Percentiles rank a stretch among this genome's conserved stretches.
phyloP scores from a whole-genome alignment of 139 green algal genomes.

The Chlorella sp. region DNA sequence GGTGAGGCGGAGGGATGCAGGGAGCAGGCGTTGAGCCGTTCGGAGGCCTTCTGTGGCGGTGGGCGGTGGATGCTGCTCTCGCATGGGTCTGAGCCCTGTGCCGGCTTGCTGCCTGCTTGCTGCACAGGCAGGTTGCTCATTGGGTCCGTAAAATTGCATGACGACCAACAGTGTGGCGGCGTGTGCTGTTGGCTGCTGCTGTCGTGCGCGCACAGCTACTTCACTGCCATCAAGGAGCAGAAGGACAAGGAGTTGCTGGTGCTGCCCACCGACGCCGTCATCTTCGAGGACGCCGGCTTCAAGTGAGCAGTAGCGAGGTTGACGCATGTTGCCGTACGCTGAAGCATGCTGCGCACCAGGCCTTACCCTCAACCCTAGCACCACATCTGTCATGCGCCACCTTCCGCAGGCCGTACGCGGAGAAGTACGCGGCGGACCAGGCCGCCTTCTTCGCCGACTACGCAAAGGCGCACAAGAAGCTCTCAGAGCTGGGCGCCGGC shows the following conservation, averaged over 20 bases:
- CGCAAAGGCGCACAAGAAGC: slow-evolving; percentile 63
- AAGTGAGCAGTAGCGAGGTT: slow-evolving; percentile 46
- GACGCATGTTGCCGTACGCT: too few relatives aligned
- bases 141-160: too few relatives aligned
- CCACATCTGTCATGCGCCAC: too few relatives aligned
- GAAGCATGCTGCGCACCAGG: too few relatives aligned
- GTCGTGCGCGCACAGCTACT: slow-evolving; percentile 10
- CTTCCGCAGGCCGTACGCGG: slow-evolving; percentile 62
- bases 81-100: too few relatives aligned
- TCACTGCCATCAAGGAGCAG: slow-evolving; percentile 51
- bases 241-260: slow-evolving; percentile 80
- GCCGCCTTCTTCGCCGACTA: slow-evolving; percentile 83
- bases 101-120: background rate
- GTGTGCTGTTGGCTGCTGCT: background rate
- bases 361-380: too few relatives aligned
- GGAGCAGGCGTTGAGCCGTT: too few relatives aligned
- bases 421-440: slow-evolving; percentile 82
- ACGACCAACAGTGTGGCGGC: background rate
- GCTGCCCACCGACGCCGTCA: slow-evolving; percentile 73
- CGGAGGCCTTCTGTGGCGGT: too few relatives aligned
- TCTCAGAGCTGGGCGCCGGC: slow-evolving; percentile 76
- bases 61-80: too few relatives aligned
- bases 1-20: background rate
- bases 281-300: slow-evolving; percentile 88
- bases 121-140: background rate